Evolutionary conservation across 2,329 filamentous ascomycete genomes (phyloP).

Genomic region (Xylaria sp.): DNA sequence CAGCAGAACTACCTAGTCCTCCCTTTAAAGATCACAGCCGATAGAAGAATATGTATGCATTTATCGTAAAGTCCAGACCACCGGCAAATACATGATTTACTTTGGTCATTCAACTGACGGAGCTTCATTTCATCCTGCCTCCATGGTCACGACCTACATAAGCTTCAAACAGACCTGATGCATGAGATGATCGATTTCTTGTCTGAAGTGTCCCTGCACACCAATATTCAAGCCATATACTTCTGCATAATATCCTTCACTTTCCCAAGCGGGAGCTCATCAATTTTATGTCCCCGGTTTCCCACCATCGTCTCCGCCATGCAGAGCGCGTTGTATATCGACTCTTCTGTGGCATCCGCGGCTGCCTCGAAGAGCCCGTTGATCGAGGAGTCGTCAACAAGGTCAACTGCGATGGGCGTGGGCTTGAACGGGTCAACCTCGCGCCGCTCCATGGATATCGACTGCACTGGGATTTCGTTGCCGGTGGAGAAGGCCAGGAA

Average conservation of each 20-base stretch:
- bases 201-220: not conserved
- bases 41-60: no score
- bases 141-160: no score
- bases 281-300: slow-evolving; percentile 50
- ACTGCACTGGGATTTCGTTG: slow-evolving; percentile 52
- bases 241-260: slow-evolving; percentile 51
- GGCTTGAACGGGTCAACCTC: slow-evolving; percentile 48
- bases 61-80: no score
- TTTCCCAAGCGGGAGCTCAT: slow-evolving; percentile 51
- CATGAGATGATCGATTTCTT: not conserved
- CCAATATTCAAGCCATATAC: slow-evolving; percentile 29
- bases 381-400: slow-evolving; percentile 61
- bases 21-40: no score
- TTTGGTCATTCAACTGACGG: no score
- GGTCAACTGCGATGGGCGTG: slow-evolving; percentile 42
- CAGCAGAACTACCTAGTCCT: no score
- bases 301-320: slow-evolving; percentile 64
- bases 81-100: no score
- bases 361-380: slow-evolving; percentile 64
- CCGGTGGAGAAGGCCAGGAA: slow-evolving; percentile 69
- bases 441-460: slow-evolving; percentile 33
- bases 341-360: slow-evolving; percentile 66
- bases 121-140: no score
- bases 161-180: no score
- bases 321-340: slow-evolving; percentile 66